A percentile compares a stretch with the other conserved stretches of the same genome.
Conservation (phyloP, 1,284 basidiomycete genomes). For the Irpex lacteus region DNA sequence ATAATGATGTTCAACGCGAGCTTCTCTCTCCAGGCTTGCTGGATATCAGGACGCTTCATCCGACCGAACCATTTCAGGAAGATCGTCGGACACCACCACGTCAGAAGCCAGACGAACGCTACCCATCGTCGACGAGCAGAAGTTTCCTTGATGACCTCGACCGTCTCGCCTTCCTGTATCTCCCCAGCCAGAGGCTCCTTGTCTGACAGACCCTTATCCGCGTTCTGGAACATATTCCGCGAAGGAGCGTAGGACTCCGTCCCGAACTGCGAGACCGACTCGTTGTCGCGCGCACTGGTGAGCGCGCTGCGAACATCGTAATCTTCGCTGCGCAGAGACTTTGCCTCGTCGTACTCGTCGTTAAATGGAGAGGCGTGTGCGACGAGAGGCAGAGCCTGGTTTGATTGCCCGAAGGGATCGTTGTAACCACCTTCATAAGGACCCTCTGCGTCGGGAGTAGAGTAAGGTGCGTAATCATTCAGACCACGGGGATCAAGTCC, state of each 20-base stretch:
- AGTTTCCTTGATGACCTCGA: slow-evolving; percentile 83
- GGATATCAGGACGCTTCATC: slow-evolving; percentile 93
- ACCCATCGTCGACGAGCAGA: slow-evolving; percentile 87
- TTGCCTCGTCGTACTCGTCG: slow-evolving; percentile 77
- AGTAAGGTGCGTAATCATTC: slow-evolving; percentile 77
- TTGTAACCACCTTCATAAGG: slow-evolving; percentile 47
- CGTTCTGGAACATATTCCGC: slow-evolving; percentile 89
- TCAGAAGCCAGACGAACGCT: slow-evolving; percentile 84
- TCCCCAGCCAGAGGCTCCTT: slow-evolving; percentile 82
- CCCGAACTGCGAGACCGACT: slow-evolving; percentile 76
- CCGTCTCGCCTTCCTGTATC: slow-evolving; percentile 80
- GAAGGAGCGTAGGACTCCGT: slow-evolving; percentile 93
- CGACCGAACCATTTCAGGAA: slow-evolving; percentile 73
- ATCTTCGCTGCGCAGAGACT: slow-evolving; percentile 73
- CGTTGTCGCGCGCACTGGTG: slow-evolving; percentile 77
- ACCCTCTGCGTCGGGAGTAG: slow-evolving; percentile 46
- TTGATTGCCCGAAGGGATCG: slow-evolving; percentile 55
- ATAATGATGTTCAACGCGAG: slow-evolving; percentile 94
- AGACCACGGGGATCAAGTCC: slow-evolving; percentile 66
- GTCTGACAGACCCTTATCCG: slow-evolving; percentile 69
- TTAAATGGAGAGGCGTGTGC: slow-evolving; percentile 77
- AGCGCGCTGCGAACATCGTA: slow-evolving; percentile 73
- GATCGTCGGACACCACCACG: slow-evolving; percentile 85
- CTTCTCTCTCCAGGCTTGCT: slow-evolving; percentile 98
- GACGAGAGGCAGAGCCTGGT: slow-evolving; percentile 72